Evolutionary conservation across 768 basidiomycete species (phyloP), one percentile per base, ranked within the genome.

Genomic region (Boletus bicolor): DNA sequence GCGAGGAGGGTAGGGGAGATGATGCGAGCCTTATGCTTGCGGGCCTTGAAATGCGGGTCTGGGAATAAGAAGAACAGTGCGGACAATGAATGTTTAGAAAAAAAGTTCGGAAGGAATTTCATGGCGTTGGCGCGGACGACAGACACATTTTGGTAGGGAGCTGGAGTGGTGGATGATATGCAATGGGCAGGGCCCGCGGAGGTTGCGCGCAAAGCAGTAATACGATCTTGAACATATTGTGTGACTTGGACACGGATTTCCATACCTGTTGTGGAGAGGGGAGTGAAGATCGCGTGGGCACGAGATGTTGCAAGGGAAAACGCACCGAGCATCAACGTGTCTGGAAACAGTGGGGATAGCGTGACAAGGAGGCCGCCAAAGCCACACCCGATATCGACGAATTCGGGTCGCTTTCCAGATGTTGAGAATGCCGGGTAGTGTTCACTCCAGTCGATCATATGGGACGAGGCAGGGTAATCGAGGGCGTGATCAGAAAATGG

Each of bases 21-120:
- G 69, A 98, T 98, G 67, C 97, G 87, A 2, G 96, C 96, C 76
- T 99, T 99, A 79, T 98, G 96, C 72, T 99, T 99, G 64, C 95
- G 86, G 9, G 83, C 80, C 72, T 99, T 98, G 82, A 99, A 99
- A 72, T 98, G 97, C 0, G 97, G 97, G 73, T 99, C 97, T 41
- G 97, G 97, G 74, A 98, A 99, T 55, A 98, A 82, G 78, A 99
- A 98, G 76, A 99, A 99, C 48, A 99, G 79, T 46, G 96, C 86
- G 19, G 89, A 87, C 37, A 99, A 79, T 59, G 96, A 96, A 54
- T 86, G 86, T 68, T 95, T 94, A 24, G 80, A 68, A 72, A 99
- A 97, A 73, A 93, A 98, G 73, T 98, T 98, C 7, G 95, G 91
- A 53, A 98, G 79, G 72, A 98, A 98, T 75, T 98, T 98, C 95